Percentiles rank a stretch among this genome's conserved stretches.
Conservation (phyloP, 352 stramenopile species). For the Phytopythium delawarense region DNA sequence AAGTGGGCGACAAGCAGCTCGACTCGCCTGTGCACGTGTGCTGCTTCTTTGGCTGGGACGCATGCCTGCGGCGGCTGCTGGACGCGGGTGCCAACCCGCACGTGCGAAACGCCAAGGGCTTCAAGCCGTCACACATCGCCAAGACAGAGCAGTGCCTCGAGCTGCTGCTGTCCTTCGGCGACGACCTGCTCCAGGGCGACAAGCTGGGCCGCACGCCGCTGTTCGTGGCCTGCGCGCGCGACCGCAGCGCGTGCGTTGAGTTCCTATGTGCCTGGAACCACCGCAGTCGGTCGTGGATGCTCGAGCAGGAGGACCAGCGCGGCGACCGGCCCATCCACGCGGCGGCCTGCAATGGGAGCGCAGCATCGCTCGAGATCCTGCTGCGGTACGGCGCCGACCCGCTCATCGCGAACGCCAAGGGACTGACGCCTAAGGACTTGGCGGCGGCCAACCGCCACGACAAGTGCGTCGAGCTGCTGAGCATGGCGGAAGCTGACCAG, state of each 20-base stretch:
- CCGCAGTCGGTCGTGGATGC: slow-evolving; percentile 59
- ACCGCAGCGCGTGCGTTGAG: slow-evolving; percentile 45
- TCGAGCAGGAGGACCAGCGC: slow-evolving; percentile 59
- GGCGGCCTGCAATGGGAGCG: slow-evolving; percentile 56
- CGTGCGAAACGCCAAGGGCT: slow-evolving; percentile 59
- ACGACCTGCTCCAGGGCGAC: slow-evolving; percentile 62
- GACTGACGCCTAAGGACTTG: slow-evolving; percentile 47
- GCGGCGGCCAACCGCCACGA: slow-evolving; percentile 40
- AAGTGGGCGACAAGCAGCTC: slow-evolving; percentile 52
- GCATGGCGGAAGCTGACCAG: slow-evolving; percentile 36
- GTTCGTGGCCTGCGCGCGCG: slow-evolving; percentile 58
- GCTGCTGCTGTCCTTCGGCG: slow-evolving; percentile 44
- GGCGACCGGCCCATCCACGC: slow-evolving; percentile 59
- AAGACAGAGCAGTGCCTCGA: slow-evolving; percentile 50
- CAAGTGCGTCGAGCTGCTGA: slow-evolving; percentile 38
- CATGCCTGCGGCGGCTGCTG: slow-evolving; percentile 42
- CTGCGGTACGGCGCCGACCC: slow-evolving; percentile 49
- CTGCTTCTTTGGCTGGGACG: slow-evolving; percentile 63
- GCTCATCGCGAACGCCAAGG: slow-evolving; percentile 37
- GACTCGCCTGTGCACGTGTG: slow-evolving; percentile 66
- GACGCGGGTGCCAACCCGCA: slow-evolving; percentile 54
- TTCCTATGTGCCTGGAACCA: slow-evolving; percentile 66
- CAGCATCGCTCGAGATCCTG: slow-evolving; percentile 33
- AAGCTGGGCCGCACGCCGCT: slow-evolving; percentile 58
- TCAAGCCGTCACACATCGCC: slow-evolving; percentile 63